These are phyloP conservation scores for Podila minutissima DNA, from an alignment of 192 early-diverging fungal species.

Conservation along the genomic window DNA sequence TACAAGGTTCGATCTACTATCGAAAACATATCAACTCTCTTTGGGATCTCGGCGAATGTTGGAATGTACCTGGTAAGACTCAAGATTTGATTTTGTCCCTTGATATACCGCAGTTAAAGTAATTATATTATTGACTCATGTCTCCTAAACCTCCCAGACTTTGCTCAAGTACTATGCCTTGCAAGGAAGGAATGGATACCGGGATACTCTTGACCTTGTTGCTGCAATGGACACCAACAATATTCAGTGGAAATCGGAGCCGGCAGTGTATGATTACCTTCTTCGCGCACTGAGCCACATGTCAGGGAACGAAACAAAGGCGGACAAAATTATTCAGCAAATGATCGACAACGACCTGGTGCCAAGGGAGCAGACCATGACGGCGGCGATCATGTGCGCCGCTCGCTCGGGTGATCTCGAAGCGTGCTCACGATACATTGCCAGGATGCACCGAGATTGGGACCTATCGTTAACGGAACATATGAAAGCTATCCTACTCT, in stretches of 20 bases:
- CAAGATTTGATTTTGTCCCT: background rate
- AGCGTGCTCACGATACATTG: slow-evolving; percentile 25
- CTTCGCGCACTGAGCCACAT: slow-evolving; percentile 27
- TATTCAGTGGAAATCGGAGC: slow-evolving; percentile 21
- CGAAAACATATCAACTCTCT: slow-evolving; percentile 16
- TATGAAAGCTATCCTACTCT: slow-evolving; percentile 48
- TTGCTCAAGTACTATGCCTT: slow-evolving; percentile 28
- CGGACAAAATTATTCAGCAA: slow-evolving; percentile 13
- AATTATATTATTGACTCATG: background rate
- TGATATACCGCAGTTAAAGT: too few species aligned
- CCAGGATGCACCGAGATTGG: slow-evolving; percentile 38
- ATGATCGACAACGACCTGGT: slow-evolving; percentile 32
- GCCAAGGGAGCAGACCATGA: slow-evolving; percentile 37
- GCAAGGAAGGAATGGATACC: slow-evolving; percentile 15
- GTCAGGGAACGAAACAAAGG: slow-evolving; percentile 9
- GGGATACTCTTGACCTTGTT: slow-evolving; percentile 13
- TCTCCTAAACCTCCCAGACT: background rate
- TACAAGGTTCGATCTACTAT: slow-evolving; percentile 30
- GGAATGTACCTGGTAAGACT: slow-evolving; percentile 34
- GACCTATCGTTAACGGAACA: slow-evolving; percentile 13
- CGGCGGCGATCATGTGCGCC: slow-evolving; percentile 40
- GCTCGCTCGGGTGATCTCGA: slow-evolving; percentile 34
- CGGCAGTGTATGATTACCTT: slow-evolving; percentile 30
- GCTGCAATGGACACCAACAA: slow-evolving; percentile 6
- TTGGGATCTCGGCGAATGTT: slow-evolving; percentile 22